These are phyloP conservation scores for Pythium brachiatum DNA, from an alignment of 352 stramenopile species.

Conservation along the genomic window DNA sequence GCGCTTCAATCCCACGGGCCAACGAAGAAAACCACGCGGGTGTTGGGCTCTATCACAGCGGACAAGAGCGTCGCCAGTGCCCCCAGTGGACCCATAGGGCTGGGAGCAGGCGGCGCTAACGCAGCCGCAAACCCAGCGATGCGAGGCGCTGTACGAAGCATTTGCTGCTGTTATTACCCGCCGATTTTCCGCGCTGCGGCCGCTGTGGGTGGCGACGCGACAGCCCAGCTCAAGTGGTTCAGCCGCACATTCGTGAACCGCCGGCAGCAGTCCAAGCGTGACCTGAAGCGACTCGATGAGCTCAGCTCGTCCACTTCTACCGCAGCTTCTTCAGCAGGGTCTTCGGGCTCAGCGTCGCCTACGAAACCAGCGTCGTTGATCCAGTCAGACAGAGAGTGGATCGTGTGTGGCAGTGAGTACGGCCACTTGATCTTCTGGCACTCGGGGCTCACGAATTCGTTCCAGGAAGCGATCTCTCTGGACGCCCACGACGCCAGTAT, in stretches of 20 bases:
- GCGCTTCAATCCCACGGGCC: neutral
- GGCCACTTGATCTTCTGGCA: conserved; percentile 75
- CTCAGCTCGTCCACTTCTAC: conserved; percentile 1
- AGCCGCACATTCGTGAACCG: conserved; percentile 33
- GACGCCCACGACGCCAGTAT: conserved; percentile 56
- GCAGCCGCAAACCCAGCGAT: conserved; percentile 10
- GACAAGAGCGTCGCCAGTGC: neutral
- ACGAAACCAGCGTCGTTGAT: conserved; percentile 25
- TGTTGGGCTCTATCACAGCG: neutral
- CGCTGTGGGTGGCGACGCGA: neutral
- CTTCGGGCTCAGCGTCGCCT: neutral
- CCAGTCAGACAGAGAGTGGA: conserved; percentile 56
- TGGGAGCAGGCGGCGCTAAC: neutral
- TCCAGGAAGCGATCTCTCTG: conserved; percentile 43
- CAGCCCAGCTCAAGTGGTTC: conserved; percentile 33
- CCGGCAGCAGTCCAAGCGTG: conserved; percentile 22
- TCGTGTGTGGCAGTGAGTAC: conserved; percentile 59
- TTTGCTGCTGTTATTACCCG: conserved; percentile 57
- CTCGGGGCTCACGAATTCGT: conserved; percentile 40
- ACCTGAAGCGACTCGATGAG: conserved; percentile 19
- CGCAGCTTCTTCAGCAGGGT: neutral
- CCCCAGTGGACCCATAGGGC: neutral
- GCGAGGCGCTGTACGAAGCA: conserved; percentile 20
- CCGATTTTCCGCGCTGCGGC: conserved; percentile 37
- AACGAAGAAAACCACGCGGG: conserved; percentile 2